These are phyloP conservation scores for Globisporangium irregulare DNA, from an alignment of 352 stramenopile species.

Conservation along the genomic window DNA sequence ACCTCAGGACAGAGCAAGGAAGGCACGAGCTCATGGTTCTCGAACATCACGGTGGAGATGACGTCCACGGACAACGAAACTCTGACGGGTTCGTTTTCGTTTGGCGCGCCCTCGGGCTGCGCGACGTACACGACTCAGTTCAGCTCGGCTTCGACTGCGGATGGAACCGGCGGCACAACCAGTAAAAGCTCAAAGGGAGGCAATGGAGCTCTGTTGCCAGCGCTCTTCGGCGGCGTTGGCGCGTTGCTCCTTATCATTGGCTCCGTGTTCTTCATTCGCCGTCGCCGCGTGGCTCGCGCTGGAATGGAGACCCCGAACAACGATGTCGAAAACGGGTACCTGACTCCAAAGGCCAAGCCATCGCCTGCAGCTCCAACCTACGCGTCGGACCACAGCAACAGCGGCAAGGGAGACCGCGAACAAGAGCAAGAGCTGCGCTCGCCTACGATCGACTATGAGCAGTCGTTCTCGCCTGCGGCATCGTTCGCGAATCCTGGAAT, in stretches of 20 bases:
- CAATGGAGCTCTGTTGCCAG: constrained; percentile 37
- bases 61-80: constrained; percentile 54
- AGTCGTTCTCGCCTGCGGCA: constrained; percentile 46
- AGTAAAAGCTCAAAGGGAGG: constrained; percentile 11
- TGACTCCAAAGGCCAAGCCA: constrained; percentile 52
- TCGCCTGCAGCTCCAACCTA: constrained; percentile 32
- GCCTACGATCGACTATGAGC: constrained; percentile 50
- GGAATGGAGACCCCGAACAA: constrained; percentile 27
- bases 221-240: constrained; percentile 31
- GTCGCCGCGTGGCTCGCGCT: constrained; percentile 39
- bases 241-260: constrained; percentile 64
- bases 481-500: not conserved
- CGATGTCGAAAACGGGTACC: constrained; percentile 55
- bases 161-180: constrained; percentile 35
- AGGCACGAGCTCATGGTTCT: constrained; percentile 50
- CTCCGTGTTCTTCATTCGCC: constrained; percentile 64
- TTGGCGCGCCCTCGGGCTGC: constrained; percentile 49
- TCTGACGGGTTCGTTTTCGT: constrained; percentile 55
- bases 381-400: constrained; percentile 28
- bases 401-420: constrained; percentile 20
- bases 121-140: constrained; percentile 69
- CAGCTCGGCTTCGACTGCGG: constrained; percentile 46
- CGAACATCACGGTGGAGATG: constrained; percentile 56
- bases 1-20: constrained; percentile 43
- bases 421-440: constrained; percentile 26